Conservation (phyloP, 2,329 filamentous ascomycete genomes). For the Pseudogymnoascus sp. region DNA sequence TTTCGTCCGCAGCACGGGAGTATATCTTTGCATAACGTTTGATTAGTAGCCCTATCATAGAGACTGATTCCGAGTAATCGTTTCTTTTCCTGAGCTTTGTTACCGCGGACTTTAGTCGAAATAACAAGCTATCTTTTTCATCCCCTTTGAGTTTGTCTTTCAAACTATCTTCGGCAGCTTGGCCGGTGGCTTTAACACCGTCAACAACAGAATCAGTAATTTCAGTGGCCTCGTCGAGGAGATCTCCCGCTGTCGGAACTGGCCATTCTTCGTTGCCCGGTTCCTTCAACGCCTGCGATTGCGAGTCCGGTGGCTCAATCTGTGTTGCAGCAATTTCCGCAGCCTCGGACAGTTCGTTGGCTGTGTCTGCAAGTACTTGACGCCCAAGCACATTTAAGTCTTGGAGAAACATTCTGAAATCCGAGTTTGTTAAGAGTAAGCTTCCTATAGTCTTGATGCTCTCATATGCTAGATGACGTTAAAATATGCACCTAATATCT, state of each 20-base stretch:
- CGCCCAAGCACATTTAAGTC: constrained; percentile 72
- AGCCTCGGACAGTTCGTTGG: constrained; percentile 66
- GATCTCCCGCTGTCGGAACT: constrained; percentile 52
- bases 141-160: constrained; percentile 64
- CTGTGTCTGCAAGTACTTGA: constrained; percentile 81
- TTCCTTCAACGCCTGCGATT: constrained; percentile 46
- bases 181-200: constrained; percentile 41
- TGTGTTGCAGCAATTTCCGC: constrained; percentile 67
- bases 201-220: constrained; percentile 35
- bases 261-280: constrained; percentile 41
- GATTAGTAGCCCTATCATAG: constrained; percentile 65
- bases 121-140: constrained; percentile 63
- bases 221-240: constrained; percentile 49
- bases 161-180: constrained; percentile 60
- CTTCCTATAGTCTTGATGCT: constrained; percentile 77
- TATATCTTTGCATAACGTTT: constrained; percentile 73
- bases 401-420: constrained; percentile 78
- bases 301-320: constrained; percentile 58
- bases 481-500: not conserved
- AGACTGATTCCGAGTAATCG: constrained; percentile 83
- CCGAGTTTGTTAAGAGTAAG: constrained; percentile 79
- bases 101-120: constrained; percentile 70
- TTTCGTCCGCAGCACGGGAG: constrained; percentile 61
- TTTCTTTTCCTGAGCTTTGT: constrained; percentile 63
- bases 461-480: constrained; percentile 52